Evolutionary conservation across 2,329 filamentous ascomycete species (phyloP).

Genomic region (Ophiocordyceps sinensis): DNA sequence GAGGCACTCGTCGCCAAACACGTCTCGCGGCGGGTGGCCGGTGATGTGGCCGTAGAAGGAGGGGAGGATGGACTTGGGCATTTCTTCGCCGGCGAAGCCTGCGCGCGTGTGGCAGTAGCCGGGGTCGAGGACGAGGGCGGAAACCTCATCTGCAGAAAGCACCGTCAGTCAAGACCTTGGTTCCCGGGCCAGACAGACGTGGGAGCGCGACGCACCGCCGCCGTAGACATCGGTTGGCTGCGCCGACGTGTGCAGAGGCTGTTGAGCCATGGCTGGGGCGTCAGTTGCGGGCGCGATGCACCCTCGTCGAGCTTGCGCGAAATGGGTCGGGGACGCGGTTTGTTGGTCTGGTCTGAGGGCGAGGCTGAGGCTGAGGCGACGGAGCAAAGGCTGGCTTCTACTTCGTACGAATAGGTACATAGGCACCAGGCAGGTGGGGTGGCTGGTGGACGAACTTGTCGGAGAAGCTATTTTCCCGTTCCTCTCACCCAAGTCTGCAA

Average conservation of each 20-base stretch:
- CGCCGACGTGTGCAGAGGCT: slow-evolving; percentile 38
- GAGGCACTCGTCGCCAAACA: slow-evolving; percentile 87
- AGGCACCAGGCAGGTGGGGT: too few relatives aligned
- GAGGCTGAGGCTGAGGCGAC: background rate
- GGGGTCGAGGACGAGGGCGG: slow-evolving; percentile 88
- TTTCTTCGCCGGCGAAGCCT: slow-evolving; percentile 94
- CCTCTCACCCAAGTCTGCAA: background rate
- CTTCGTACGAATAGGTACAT: too few relatives aligned
- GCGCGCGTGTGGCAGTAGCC: slow-evolving; percentile 85
- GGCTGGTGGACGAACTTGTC: background rate
- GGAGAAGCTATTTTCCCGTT: too few relatives aligned
- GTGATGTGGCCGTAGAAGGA: slow-evolving; percentile 66
- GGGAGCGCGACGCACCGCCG: slow-evolving; percentile 31
- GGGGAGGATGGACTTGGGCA: slow-evolving; percentile 83
- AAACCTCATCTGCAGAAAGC: slow-evolving; percentile 67
- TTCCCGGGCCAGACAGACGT: too few relatives aligned
- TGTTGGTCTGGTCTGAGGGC: too few relatives aligned
- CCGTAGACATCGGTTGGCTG: slow-evolving; percentile 50
- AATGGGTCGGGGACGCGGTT: background rate
- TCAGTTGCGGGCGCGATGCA: slow-evolving; percentile 1
- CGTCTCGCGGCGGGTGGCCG: slow-evolving; percentile 31
- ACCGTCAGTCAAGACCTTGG: background rate
- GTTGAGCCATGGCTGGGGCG: slow-evolving; percentile 33
- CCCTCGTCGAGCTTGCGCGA: too few relatives aligned
- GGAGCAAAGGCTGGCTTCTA: too few relatives aligned